These are phyloP conservation scores for Exserohilum turcica DNA, from an alignment of 2,329 filamentous ascomycete genomes.

Conservation along the genomic window DNA sequence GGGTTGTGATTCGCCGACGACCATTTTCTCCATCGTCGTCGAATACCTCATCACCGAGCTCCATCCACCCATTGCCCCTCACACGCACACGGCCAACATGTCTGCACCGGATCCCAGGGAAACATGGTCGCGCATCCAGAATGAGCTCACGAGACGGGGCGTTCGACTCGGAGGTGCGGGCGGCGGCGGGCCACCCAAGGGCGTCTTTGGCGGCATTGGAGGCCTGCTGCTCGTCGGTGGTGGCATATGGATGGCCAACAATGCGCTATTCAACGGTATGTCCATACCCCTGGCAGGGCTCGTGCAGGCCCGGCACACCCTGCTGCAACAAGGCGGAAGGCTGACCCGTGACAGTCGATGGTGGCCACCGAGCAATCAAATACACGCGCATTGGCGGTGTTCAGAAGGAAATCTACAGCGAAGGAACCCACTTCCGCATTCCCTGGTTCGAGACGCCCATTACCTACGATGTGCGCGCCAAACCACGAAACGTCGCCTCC, in stretches of 20 bases:
- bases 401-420: constrained; percentile 91
- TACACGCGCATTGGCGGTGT: constrained; percentile 93
- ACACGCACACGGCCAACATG: constrained; percentile 31
- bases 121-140: constrained; percentile 68
- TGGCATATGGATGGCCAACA: constrained; percentile 61
- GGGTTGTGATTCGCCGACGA: constrained; percentile 33
- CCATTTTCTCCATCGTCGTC: constrained; percentile 35
- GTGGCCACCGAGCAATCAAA: constrained; percentile 98
- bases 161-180: constrained; percentile 56
- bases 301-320: background rate
- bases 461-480: constrained; percentile 96
- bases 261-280: constrained; percentile 71
- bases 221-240: constrained; percentile 61
- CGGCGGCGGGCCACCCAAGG: constrained; percentile 55
- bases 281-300: background rate
- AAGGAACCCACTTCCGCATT: constrained; percentile 96
- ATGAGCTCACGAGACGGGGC: constrained; percentile 58
- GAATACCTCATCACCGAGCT: constrained; percentile 34
- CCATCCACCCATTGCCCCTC: constrained; percentile 37
- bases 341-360: constrained; percentile 69
- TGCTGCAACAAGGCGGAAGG: background rate
- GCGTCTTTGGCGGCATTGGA: constrained; percentile 61
- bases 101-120: constrained; percentile 63
- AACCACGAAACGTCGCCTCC: constrained; percentile 94
- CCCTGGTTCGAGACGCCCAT: constrained; percentile 98